Evolutionary conservation across 495 filamentous ascomycete species (phyloP).

Genomic region (Xylaria intraflava): DNA sequence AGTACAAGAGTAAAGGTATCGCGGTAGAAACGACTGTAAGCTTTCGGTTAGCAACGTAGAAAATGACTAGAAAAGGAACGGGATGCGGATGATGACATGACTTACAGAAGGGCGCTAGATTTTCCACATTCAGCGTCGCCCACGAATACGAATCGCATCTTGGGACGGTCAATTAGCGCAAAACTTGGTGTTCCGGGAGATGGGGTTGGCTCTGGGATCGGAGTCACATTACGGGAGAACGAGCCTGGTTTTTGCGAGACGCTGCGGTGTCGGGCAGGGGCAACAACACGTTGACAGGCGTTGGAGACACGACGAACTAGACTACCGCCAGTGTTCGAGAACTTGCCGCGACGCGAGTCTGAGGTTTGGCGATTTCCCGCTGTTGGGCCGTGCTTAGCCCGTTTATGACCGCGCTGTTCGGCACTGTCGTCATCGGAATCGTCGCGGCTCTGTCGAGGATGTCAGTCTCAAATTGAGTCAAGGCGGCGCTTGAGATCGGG

Average conservation of each 20-base stretch:
- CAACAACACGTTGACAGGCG: slow-evolving; percentile 4
- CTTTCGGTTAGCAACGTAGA: background rate
- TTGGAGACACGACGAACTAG: slow-evolving; percentile 12
- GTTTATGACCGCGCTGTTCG: slow-evolving; percentile 14
- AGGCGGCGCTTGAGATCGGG: background rate
- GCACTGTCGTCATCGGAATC: background rate
- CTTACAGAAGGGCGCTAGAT: slow-evolving; percentile 21
- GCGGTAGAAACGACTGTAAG: slow-evolving; percentile 19
- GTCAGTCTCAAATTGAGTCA: background rate
- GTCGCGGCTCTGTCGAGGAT: slow-evolving; percentile 3
- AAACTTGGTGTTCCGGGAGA: slow-evolving; percentile 7
- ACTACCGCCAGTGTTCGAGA: slow-evolving; percentile 1
- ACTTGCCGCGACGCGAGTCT: slow-evolving; percentile 1
- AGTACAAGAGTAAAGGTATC: slow-evolving; percentile 14
- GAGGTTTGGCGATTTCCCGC: background rate
- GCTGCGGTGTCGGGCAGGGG: background rate
- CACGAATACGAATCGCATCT: slow-evolving; percentile 25
- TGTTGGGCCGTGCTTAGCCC: slow-evolving; percentile 3
- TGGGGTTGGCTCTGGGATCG: slow-evolving; percentile 2
- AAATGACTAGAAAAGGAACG: background rate
- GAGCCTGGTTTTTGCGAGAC: background rate
- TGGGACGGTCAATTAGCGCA: slow-evolving; percentile 10
- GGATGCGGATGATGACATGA: background rate
- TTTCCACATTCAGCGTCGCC: slow-evolving; percentile 24
- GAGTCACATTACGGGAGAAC: background rate